A percentile compares a stretch with the other conserved stretches of the same genome.
phyloP scores from a whole-genome alignment of 805 yeast genomes.

The Saccharomycopsis schoenii region DNA sequence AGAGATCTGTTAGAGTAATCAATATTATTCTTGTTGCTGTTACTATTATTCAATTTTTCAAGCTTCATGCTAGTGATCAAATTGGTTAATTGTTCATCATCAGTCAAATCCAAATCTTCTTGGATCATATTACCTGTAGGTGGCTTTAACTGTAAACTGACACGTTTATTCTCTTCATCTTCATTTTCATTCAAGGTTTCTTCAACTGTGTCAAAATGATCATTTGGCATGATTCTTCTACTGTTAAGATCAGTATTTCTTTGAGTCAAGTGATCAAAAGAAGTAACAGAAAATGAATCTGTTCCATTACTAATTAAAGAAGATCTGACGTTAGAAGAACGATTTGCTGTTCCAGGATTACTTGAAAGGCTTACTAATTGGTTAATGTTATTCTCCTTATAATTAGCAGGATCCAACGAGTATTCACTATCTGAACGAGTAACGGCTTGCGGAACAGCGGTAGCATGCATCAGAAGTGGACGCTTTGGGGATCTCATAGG shows the following conservation, averaged over 20 bases:
- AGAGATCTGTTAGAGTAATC: not conserved
- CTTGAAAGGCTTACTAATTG: not conserved
- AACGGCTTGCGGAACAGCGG: not conserved
- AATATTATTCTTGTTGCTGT: not conserved
- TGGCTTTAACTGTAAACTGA: constrained; percentile 12
- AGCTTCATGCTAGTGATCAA: constrained; percentile 17
- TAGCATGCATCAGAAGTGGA: not conserved
- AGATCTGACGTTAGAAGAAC: not conserved
- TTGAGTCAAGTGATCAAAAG: not conserved
- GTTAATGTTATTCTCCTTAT: not conserved
- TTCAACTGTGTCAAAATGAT: not conserved
- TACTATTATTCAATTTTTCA: not conserved
- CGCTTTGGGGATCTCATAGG: not conserved
- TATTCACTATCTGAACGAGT: not conserved
- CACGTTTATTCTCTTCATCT: not conserved
- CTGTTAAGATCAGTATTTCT: not conserved
- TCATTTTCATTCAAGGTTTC: constrained; percentile 1
- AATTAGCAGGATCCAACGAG: not conserved
- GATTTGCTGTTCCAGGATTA: not conserved
- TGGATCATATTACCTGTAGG: constrained; percentile 9
- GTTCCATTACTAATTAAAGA: not conserved
- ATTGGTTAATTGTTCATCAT: constrained; percentile 17
- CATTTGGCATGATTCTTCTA: not conserved
- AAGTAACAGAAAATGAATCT: not conserved
- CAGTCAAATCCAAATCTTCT: constrained; percentile 16